Conservation (phyloP, 78 protist species). For the Creolimax fragrantissima region DNA sequence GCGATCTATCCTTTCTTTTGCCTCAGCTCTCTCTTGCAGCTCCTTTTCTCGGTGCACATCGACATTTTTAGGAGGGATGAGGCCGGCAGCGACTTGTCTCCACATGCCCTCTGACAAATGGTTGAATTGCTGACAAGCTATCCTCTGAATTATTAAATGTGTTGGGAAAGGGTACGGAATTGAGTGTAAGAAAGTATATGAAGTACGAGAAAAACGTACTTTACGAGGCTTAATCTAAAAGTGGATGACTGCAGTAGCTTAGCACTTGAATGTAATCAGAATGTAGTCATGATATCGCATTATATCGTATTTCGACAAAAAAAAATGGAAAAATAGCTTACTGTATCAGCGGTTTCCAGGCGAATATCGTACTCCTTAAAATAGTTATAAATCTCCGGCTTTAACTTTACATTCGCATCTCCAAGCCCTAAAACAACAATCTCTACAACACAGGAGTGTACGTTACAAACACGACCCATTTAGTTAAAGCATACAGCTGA, state of each 20-base stretch:
- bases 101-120: not conserved
- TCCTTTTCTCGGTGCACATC: not conserved
- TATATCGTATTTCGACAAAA: not conserved
- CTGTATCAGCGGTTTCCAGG: not conserved
- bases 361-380: not conserved
- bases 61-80: not conserved
- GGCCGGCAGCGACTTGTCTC: not conserved
- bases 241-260: too few relatives aligned
- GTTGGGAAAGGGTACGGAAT: too few relatives aligned
- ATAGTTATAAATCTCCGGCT: not conserved
- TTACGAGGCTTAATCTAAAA: too few relatives aligned
- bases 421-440: conserved; percentile 1
- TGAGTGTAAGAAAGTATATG: too few relatives aligned
- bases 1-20: not conserved
- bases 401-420: not conserved
- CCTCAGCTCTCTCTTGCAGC: not conserved
- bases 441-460: not conserved
- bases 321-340: not conserved
- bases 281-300: too few relatives aligned
- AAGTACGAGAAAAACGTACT: too few relatives aligned
- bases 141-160: not conserved
- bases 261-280: too few relatives aligned
- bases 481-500: not conserved
- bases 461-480: not conserved
- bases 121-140: conserved; percentile 9